Conservation (phyloP, 441 rosid genomes). For the Breynia disticha region DNA sequence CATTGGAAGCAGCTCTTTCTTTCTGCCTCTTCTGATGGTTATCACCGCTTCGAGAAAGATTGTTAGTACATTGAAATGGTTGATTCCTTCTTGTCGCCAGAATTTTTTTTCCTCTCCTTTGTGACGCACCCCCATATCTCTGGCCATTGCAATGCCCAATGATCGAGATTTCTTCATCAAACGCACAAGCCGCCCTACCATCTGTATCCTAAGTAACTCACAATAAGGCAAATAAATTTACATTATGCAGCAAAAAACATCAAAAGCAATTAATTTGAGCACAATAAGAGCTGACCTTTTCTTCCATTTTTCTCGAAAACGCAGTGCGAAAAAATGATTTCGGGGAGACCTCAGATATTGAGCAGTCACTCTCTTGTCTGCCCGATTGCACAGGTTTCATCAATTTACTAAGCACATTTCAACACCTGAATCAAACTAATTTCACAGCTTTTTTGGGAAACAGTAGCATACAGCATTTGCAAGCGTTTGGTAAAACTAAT, state of each 20-base stretch:
- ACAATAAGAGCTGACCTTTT: constrained; percentile 32
- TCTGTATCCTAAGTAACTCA: constrained; percentile 36
- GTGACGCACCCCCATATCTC: constrained; percentile 22
- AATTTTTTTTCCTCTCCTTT: constrained; percentile 17
- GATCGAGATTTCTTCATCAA: constrained; percentile 32
- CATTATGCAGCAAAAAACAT: constrained; percentile 8
- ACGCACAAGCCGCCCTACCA: constrained; percentile 25
- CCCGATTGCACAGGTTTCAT: constrained; percentile 21
- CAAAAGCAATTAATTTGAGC: constrained; percentile 8
- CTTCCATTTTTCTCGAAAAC: constrained; percentile 38
- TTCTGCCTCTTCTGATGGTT: constrained; percentile 17
- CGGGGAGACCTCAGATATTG: constrained; percentile 26
- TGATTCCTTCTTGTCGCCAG: constrained; percentile 26
- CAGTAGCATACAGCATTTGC: too few species aligned
- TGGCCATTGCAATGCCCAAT: constrained; percentile 23
- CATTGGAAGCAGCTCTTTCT: constrained; percentile 21
- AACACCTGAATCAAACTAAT: not conserved
- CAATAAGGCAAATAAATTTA: constrained; percentile 13
- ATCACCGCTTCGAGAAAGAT: constrained; percentile 19
- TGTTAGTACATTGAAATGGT: constrained; percentile 20
- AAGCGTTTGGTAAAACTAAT: too few species aligned
- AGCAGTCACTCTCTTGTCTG: constrained; percentile 17
- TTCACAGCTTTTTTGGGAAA: too few species aligned
- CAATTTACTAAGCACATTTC: constrained; percentile 30
- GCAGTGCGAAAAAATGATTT: constrained; percentile 36